Conservation (phyloP, 2,329 filamentous ascomycete genomes). For the Venturia carpophila region DNA sequence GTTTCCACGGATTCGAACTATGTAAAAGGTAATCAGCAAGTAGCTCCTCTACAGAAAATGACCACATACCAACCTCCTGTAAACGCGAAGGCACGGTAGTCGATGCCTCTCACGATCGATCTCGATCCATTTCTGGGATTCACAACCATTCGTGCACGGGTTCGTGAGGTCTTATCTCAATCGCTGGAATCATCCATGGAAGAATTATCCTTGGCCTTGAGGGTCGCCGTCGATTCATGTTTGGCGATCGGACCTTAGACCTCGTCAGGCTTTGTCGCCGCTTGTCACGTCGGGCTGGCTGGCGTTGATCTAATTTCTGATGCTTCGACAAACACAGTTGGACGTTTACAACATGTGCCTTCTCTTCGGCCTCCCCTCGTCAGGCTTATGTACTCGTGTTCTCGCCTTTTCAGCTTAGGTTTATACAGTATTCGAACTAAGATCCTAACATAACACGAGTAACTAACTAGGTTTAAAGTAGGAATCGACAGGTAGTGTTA, state of each 20-base stretch:
- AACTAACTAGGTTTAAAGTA: no score
- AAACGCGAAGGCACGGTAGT: neutral
- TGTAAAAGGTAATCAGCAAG: neutral
- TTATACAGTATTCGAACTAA: no score
- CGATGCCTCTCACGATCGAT: no score
- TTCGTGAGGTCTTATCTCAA: neutral
- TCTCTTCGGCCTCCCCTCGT: neutral
- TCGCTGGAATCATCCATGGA: neutral
- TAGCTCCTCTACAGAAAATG: neutral
- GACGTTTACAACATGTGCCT: neutral
- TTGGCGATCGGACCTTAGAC: neutral
- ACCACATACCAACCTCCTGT: neutral
- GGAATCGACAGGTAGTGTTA: no score
- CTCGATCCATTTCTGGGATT: neutral
- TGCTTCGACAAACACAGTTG: neutral
- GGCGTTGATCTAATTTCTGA: neutral
- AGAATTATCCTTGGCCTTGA: neutral
- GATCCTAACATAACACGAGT: no score
- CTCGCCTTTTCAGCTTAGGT: no score
- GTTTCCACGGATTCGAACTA: neutral
- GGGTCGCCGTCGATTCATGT: neutral
- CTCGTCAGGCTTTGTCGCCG: neutral
- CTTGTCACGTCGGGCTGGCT: neutral
- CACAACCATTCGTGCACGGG: neutral
- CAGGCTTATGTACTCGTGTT: no score